Evolutionary conservation across 768 basidiomycete species (phyloP).

Genomic region (Mycena rosella): DNA sequence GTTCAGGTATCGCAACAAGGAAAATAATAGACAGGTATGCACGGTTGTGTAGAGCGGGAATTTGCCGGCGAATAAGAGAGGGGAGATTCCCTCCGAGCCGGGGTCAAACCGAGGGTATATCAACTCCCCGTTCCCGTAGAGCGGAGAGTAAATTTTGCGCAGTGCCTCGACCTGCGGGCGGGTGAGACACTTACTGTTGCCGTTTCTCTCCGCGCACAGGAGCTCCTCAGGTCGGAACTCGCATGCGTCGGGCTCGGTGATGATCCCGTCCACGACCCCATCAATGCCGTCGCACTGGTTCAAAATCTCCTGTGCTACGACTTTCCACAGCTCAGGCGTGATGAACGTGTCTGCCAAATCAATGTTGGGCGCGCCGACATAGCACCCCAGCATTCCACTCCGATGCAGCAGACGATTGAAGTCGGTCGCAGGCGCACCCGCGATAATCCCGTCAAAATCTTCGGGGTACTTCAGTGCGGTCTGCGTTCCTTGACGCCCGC

Average conservation of each 20-base stretch:
- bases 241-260: slow-evolving; percentile 34
- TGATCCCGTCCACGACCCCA: slow-evolving; percentile 33
- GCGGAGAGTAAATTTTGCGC: slow-evolving; percentile 38
- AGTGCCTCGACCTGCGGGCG: slow-evolving; percentile 39
- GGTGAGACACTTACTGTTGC: slow-evolving; percentile 32
- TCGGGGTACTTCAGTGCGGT: slow-evolving; percentile 40
- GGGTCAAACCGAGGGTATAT: slow-evolving; percentile 38
- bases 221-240: slow-evolving; percentile 37
- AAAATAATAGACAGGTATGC: no score
- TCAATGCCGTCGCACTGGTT: slow-evolving; percentile 33
- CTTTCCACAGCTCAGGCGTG: slow-evolving; percentile 31
- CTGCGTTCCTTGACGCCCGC: slow-evolving; percentile 43
- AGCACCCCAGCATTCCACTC: slow-evolving; percentile 5
- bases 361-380: slow-evolving; percentile 17
- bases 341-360: slow-evolving; percentile 25
- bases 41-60: neutral
- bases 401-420: slow-evolving; percentile 26
- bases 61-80: slow-evolving; percentile 16
- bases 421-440: slow-evolving; percentile 41
- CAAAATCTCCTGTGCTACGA: slow-evolving; percentile 28
- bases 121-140: slow-evolving; percentile 34
- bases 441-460: slow-evolving; percentile 45
- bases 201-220: slow-evolving; percentile 23
- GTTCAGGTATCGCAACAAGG: neutral
- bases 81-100: slow-evolving; percentile 18